phyloP scores from a whole-genome alignment of 768 basidiomycete genomes.

The Pleurotus tuber-regium region DNA sequence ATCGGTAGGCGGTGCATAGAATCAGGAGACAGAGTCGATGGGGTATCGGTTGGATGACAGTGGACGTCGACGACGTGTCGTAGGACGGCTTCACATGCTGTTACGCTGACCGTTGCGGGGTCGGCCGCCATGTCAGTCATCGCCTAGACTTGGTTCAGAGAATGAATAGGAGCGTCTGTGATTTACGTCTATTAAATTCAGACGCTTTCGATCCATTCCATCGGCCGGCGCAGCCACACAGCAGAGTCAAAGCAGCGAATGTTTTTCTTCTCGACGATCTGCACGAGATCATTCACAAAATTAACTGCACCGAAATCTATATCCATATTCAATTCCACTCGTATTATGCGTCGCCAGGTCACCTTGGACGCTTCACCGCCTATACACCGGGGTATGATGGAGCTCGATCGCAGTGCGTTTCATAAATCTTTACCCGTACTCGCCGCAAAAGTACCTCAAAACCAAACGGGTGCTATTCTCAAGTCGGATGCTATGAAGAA shows the following conservation, averaged over 20 bases:
- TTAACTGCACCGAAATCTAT: not conserved
- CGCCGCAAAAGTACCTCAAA: slow-evolving; percentile 60
- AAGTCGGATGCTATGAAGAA: slow-evolving; percentile 56
- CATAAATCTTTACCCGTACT: slow-evolving; percentile 63
- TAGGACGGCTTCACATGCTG: slow-evolving; percentile 36
- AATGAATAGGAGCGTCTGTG: no score
- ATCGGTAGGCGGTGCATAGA: slow-evolving; percentile 58
- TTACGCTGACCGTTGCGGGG: slow-evolving; percentile 9
- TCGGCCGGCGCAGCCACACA: no score
- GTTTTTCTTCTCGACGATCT: slow-evolving; percentile 1
- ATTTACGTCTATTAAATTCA: no score
- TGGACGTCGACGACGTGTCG: slow-evolving; percentile 82
- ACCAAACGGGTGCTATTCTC: slow-evolving; percentile 52
- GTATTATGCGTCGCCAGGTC: slow-evolving; percentile 35
- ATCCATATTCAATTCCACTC: not conserved
- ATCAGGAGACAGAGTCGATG: slow-evolving; percentile 32
- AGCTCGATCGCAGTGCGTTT: slow-evolving; percentile 67
- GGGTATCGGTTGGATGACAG: slow-evolving; percentile 88
- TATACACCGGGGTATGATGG: slow-evolving; percentile 43
- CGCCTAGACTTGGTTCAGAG: no score
- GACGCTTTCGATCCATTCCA: no score
- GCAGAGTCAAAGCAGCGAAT: no score
- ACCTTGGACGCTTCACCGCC: slow-evolving; percentile 40
- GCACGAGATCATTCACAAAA: not conserved
- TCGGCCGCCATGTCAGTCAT: slow-evolving; percentile 23